These are phyloP conservation scores for Azolla pinnata DNA, from an alignment of 75 land plant genomes.

Conservation along the genomic window DNA sequence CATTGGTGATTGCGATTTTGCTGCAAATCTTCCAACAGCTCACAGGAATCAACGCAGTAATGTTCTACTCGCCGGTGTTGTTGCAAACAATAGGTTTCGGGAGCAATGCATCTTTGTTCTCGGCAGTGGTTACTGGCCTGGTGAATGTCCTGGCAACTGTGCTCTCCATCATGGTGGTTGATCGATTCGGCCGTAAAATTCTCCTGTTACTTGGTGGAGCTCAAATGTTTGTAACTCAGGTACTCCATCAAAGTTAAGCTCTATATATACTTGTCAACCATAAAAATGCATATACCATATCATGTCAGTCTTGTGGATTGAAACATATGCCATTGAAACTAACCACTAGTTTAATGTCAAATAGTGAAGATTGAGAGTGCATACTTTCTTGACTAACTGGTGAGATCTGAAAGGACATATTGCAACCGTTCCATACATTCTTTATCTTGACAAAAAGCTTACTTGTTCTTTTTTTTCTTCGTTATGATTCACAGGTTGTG, in stretches of 20 bases:
- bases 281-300: no score
- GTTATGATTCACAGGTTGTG: slow-evolving; percentile 6
- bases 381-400: no score
- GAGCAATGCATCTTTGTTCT: slow-evolving; percentile 30
- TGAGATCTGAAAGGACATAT: no score
- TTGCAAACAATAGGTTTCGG: slow-evolving; percentile 32
- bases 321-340: no score
- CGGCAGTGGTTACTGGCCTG: slow-evolving; percentile 29
- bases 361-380: no score
- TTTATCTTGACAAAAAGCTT: no score
- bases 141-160: slow-evolving; percentile 34
- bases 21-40: slow-evolving; percentile 35
- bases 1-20: slow-evolving; percentile 17
- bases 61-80: slow-evolving; percentile 37
- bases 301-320: no score
- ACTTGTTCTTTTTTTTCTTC: not conserved
- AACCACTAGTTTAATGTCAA: no score
- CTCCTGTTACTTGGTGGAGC: slow-evolving; percentile 33
- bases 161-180: slow-evolving; percentile 30
- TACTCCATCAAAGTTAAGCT: no score
- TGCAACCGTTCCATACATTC: no score
- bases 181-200: slow-evolving; percentile 18
- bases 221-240: slow-evolving; percentile 41
- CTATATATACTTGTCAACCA: no score
- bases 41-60: slow-evolving; percentile 37